Base-by-base conservation (phyloP, 2,329 filamentous ascomycete genomes). In the Calonectria leucothoes region DNA sequence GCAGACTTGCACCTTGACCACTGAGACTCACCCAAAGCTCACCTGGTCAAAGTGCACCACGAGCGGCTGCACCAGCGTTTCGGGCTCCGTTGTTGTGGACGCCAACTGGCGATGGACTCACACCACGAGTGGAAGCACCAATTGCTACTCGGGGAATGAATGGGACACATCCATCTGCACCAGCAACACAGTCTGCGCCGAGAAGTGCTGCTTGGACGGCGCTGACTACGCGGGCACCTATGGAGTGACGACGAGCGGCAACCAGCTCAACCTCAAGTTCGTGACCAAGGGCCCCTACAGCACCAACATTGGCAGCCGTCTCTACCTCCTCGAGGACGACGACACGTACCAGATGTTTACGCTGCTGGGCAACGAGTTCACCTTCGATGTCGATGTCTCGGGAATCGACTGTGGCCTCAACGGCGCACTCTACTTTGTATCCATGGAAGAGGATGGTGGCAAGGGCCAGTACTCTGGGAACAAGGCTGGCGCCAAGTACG, bases 371-470 rank as follows among this genome's bases (percentile, higher is more conserved):
- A 89, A 92, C 80, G 93, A 94, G 83, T 92, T 94, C 84, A 92
- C 91, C 69, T 94, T 94, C 74, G 92, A 94, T 69, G 92, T 94
- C 31, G 93, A 94, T 81, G 90, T 93, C 55, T 93, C 92, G 49
- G 88, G 89, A 78, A 86, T 94, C 25, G 89, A 90, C 73, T 95
- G 93, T 80, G 93, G 93, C 73, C 85, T 94, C 72, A 94, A 95
- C 83, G 93, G 93, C 69, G 93, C 93, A 57, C 85, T 94, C 59
- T 94, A 94, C 86, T 90, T 92, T 69, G 88, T 90, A 57, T 86
- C 88, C 80, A 92, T 92, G 91, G 89, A 91, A 48, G 83, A 85
- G 23, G 90, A 92, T 76, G 90, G 90, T 76, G 90, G 90, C 61
- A 80, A 86, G 76, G 79, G 83, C 81, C 88, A 87, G 82, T 90